phyloP scores from a whole-genome alignment of 768 basidiomycete genomes.

The Chalciporus pseudorubinellus region DNA sequence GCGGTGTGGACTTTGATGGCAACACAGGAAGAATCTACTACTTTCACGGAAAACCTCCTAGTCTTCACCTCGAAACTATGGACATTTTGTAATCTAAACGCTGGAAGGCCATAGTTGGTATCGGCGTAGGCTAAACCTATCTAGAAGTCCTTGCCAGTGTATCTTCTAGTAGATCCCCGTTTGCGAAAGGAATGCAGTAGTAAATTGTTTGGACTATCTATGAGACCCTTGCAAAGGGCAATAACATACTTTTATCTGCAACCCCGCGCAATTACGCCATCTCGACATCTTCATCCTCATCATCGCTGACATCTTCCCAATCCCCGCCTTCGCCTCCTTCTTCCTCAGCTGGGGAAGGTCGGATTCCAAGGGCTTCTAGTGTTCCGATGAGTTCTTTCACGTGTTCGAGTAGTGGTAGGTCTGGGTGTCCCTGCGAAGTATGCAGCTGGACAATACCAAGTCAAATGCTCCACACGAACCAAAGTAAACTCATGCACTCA shows the following conservation, averaged over 20 bases:
- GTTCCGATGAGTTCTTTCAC: slow-evolving; percentile 67
- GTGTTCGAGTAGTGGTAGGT: slow-evolving; percentile 74
- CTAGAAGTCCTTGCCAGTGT: too few species aligned
- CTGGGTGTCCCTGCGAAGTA: slow-evolving; percentile 66
- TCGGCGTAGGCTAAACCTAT: too few species aligned
- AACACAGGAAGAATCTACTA: background rate
- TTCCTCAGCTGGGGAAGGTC: slow-evolving; percentile 54
- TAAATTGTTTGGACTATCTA: background rate
- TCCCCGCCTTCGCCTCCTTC: slow-evolving; percentile 45
- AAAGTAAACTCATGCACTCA: slow-evolving; percentile 35
- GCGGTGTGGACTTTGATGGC: background rate
- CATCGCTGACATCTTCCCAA: slow-evolving; percentile 65
- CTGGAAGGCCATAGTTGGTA: too few species aligned
- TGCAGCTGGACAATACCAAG: slow-evolving; percentile 51
- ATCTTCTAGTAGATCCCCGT: too few species aligned
- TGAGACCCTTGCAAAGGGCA: background rate
- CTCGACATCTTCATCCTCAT: slow-evolving; percentile 51
- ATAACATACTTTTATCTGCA: slow-evolving; percentile 11
- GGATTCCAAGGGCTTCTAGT: slow-evolving; percentile 65
- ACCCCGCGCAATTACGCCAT: slow-evolving; percentile 40
- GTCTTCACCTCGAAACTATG: too few species aligned
- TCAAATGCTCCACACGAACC: background rate
- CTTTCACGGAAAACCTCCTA: background rate
- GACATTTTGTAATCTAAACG: too few species aligned
- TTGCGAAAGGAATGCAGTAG: background rate